Evolutionary conservation across 345 rosid species (phyloP).

Genomic region (Lepidium africanum): DNA sequence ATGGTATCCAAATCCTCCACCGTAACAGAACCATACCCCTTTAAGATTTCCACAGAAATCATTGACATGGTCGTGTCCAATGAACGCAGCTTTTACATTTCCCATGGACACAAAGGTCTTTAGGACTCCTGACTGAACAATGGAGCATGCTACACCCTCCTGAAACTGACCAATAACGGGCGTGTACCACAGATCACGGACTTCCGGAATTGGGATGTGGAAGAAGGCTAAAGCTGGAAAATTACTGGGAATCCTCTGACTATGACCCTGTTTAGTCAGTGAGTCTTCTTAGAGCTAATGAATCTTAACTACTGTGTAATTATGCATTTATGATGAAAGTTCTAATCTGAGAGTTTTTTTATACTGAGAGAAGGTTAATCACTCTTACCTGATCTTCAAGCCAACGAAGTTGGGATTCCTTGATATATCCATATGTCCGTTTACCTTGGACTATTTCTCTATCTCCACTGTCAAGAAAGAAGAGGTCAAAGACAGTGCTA

Average conservation of each 20-base stretch:
- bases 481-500: slow-evolving; percentile 65
- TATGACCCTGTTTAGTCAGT: slow-evolving; percentile 40
- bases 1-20: slow-evolving; percentile 94
- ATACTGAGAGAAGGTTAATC: neutral
- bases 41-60: slow-evolving; percentile 78
- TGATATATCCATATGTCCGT: slow-evolving; percentile 81
- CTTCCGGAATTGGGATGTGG: slow-evolving; percentile 80
- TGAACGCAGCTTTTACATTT: slow-evolving; percentile 73
- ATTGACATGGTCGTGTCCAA: slow-evolving; percentile 84
- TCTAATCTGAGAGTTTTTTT: neutral
- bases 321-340: neutral
- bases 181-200: slow-evolving; percentile 48
- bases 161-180: slow-evolving; percentile 58
- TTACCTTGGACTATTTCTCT: slow-evolving; percentile 54
- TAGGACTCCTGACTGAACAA: slow-evolving; percentile 59
- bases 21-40: slow-evolving; percentile 87
- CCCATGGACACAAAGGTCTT: slow-evolving; percentile 57
- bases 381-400: slow-evolving; percentile 33
- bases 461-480: slow-evolving; percentile 85
- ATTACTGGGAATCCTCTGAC: slow-evolving; percentile 4
- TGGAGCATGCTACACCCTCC: slow-evolving; percentile 74
- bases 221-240: slow-evolving; percentile 64
- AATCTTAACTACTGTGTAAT: slow-evolving; percentile 26
- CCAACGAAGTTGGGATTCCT: slow-evolving; percentile 84
- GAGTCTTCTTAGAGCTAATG: slow-evolving; percentile 25